These are phyloP conservation scores for Chlorella vulgaris DNA, from an alignment of 139 green algal genomes.

Conservation along the genomic window DNA sequence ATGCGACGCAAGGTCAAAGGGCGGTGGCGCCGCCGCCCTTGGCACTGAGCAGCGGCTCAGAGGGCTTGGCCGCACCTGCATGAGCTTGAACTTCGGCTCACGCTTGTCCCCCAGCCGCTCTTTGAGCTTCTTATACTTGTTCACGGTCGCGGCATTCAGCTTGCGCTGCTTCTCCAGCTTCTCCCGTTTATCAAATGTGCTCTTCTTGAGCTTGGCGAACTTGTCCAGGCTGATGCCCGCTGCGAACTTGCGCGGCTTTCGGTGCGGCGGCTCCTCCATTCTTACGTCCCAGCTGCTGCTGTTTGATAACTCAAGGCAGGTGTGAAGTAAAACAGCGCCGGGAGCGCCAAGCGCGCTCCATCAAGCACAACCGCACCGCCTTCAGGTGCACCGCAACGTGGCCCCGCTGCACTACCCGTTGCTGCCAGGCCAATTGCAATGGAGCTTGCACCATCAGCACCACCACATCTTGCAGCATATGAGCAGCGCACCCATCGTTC, in stretches of 20 bases:
- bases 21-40: not conserved
- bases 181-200: slow-evolving; percentile 27
- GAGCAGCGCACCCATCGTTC: no score
- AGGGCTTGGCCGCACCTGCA: not conserved
- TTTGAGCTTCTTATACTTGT: slow-evolving; percentile 44
- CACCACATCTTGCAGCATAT: no score
- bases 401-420: no score
- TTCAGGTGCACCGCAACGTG: no score
- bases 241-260: not conserved
- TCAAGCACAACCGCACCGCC: no score
- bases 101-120: slow-evolving; percentile 8
- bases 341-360: no score
- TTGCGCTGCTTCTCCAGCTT: slow-evolving; percentile 20
- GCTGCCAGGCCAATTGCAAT: no score
- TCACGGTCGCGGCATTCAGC: slow-evolving; percentile 30
- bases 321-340: no score
- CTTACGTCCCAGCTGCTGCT: no score
- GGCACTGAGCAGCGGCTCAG: not conserved
- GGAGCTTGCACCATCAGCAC: no score
- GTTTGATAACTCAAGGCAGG: no score
- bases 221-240: slow-evolving; percentile 1
- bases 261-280: no score
- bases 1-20: not conserved
- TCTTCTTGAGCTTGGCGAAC: slow-evolving; percentile 2
- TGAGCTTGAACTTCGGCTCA: not conserved